Conservation (phyloP, 225 moss, liverwort and hornwort species). For the Ulota crispa region DNA sequence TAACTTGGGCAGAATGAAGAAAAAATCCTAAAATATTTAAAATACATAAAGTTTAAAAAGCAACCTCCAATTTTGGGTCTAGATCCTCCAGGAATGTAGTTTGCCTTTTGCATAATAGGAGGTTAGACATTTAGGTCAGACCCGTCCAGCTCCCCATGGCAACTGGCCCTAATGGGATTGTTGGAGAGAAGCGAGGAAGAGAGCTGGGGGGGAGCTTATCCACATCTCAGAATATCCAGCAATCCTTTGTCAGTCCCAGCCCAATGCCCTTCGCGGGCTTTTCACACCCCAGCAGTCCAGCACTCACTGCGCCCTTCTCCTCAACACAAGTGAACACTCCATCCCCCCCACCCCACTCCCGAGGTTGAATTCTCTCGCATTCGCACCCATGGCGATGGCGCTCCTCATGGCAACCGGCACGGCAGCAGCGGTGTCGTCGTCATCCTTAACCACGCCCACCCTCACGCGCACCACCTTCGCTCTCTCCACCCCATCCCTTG, state of each 20-base stretch:
- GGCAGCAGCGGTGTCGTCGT: not conserved
- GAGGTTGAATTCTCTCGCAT: not conserved
- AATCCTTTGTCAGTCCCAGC: not conserved
- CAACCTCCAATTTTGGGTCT: too few species aligned
- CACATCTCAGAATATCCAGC: conserved; percentile 23
- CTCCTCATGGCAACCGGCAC: conserved; percentile 32
- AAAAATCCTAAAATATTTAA: too few species aligned
- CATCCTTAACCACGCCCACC: not conserved
- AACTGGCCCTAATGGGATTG: too few species aligned
- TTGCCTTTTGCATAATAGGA: too few species aligned
- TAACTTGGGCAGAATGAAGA: too few species aligned
- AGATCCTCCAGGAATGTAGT: too few species aligned
- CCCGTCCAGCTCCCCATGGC: too few species aligned
- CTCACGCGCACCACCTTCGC: conserved; percentile 1
- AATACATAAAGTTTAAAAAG: too few species aligned
- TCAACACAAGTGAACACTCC: not conserved
- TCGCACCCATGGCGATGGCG: conserved; percentile 32
- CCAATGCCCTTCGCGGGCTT: not conserved
- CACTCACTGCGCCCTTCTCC: too few species aligned
- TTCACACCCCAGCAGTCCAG: not conserved
- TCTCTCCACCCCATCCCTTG: not conserved
- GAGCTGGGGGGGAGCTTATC: not conserved
- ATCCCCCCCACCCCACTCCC: not conserved
- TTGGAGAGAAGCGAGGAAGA: not conserved
- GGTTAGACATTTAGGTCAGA: too few species aligned